phyloP scores from a whole-genome alignment of 805 yeast species.

The Metschnikowia peoriensis region DNA sequence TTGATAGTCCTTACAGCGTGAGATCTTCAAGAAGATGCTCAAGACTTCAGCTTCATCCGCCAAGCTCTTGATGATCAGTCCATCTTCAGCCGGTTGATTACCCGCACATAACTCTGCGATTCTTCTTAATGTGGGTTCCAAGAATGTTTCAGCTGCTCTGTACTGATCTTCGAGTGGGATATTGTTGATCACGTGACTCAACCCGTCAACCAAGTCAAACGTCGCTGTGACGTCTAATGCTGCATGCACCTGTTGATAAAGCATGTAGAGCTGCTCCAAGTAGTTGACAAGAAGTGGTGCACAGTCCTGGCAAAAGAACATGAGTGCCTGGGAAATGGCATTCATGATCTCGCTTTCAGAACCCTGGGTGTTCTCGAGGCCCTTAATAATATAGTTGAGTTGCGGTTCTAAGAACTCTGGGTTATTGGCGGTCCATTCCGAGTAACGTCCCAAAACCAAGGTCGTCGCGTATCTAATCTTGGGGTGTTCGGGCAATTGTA shows the following conservation, averaged over 20 bases:
- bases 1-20: conserved; percentile 46
- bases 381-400: conserved; percentile 76
- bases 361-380: conserved; percentile 43
- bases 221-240: conserved; percentile 64
- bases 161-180: conserved; percentile 54
- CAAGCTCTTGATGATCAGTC: conserved; percentile 25
- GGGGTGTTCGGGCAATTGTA: conserved; percentile 77
- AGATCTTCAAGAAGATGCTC: conserved; percentile 55
- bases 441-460: conserved; percentile 90
- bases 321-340: conserved; percentile 91
- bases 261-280: conserved; percentile 70
- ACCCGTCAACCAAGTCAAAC: conserved; percentile 83
- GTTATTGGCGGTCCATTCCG: conserved; percentile 91
- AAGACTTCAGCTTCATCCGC: conserved; percentile 77
- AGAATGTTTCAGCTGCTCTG: conserved; percentile 57
- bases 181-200: conserved; percentile 75
- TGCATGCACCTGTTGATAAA: conserved; percentile 56
- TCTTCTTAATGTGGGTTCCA: conserved; percentile 59
- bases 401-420: conserved; percentile 81
- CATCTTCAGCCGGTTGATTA: conserved; percentile 12
- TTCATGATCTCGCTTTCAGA: conserved; percentile 52
- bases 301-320: conserved; percentile 94
- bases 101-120: conserved; percentile 28
- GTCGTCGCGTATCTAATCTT: conserved; percentile 91
- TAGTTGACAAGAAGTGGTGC: conserved; percentile 59